Conservation (phyloP, 306 rosid genomes). For the Crataegus laevigata region DNA sequence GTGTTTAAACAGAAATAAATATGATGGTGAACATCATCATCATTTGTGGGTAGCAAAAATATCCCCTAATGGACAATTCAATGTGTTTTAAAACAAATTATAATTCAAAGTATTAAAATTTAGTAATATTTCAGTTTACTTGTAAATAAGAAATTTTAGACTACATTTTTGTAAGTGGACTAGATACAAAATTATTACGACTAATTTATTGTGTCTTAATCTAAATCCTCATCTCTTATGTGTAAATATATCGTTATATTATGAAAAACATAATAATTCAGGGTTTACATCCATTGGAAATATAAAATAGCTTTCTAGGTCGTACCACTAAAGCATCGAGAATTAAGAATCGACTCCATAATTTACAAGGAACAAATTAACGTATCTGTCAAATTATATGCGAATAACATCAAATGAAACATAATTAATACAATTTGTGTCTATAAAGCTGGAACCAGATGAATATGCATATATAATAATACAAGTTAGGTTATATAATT, state of each 20-base stretch:
- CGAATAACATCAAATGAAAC: background rate
- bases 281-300: background rate
- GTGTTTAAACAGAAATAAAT: no score
- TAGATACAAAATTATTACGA: no score
- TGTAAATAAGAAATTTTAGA: no score
- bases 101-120: no score
- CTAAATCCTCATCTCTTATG: no score
- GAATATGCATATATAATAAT: background rate
- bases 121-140: no score
- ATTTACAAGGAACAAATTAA: background rate
- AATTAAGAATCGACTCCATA: background rate
- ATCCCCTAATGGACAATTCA: background rate
- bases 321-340: background rate
- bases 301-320: background rate
- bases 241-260: no score
- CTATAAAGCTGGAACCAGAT: background rate
- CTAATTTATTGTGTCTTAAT: no score
- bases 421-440: background rate
- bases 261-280: background rate
- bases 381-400: background rate
- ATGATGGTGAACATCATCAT: no score
- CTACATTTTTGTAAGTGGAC: no score
- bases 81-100: no score
- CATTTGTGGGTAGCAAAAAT: no score
- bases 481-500: background rate